These are phyloP conservation scores for Tuber borchii DNA, from an alignment of 495 filamentous ascomycete genomes.

Conservation along the genomic window DNA sequence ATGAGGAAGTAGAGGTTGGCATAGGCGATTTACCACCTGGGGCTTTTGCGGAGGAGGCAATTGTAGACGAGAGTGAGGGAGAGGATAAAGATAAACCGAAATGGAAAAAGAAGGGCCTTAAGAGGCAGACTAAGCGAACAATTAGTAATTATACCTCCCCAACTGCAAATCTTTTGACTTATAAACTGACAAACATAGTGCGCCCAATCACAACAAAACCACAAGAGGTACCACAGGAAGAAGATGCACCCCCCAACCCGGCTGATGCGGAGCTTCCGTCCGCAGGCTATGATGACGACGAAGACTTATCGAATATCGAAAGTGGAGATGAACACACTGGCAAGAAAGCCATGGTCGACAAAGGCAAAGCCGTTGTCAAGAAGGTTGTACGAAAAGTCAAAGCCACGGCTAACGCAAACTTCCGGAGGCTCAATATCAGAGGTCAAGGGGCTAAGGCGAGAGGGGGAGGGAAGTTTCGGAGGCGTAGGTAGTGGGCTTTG, in stretches of 20 bases:
- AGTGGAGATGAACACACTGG: constrained; percentile 39
- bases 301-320: constrained; percentile 27
- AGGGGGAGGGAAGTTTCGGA: constrained; percentile 47
- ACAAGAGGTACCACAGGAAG: constrained; percentile 26
- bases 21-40: constrained; percentile 48
- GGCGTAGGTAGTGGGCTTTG: constrained; percentile 42
- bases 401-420: constrained; percentile 73
- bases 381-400: constrained; percentile 61
- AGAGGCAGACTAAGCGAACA: constrained; percentile 72
- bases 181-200: constrained; percentile 21
- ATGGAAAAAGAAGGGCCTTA: constrained; percentile 91
- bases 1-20: constrained; percentile 39
- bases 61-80: constrained; percentile 46
- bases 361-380: constrained; percentile 52
- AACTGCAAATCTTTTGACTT: background rate
- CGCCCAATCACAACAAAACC: constrained; percentile 47
- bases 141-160: constrained; percentile 53
- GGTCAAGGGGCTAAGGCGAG: constrained; percentile 45
- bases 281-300: constrained; percentile 26
- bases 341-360: constrained; percentile 39
- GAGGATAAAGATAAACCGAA: constrained; percentile 49
- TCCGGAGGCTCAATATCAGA: constrained; percentile 68
- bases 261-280: constrained; percentile 24
- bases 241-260: constrained; percentile 2
- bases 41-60: constrained; percentile 54